Evolutionary conservation across 192 early-diverging fungal species (phyloP).

Genomic region (Fimicolochytrium jonesii): DNA sequence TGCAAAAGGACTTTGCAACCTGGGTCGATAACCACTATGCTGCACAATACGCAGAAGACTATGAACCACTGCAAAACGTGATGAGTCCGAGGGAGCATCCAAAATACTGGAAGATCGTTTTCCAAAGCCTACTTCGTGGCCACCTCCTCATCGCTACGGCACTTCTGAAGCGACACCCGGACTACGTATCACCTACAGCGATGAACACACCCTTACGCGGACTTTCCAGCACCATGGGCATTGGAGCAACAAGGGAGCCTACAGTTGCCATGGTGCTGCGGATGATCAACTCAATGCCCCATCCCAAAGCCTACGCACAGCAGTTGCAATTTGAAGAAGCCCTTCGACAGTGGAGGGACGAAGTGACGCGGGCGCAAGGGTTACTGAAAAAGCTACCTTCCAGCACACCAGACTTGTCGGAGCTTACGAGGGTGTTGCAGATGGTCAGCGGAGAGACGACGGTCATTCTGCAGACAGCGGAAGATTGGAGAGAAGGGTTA

Average conservation of each 20-base stretch:
- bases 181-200: too few relatives aligned
- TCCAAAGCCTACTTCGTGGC: conserved; percentile 14
- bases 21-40: conserved; percentile 4
- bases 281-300: conserved; percentile 3
- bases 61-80: not conserved
- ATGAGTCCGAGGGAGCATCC: conserved; percentile 4
- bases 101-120: conserved; percentile 11
- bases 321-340: conserved; percentile 11
- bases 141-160: conserved; percentile 6
- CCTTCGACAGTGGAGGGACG: conserved; percentile 16
- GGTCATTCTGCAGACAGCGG: conserved; percentile 8
- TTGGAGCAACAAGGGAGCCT: too few relatives aligned
- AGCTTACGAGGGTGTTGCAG: conserved; percentile 3
- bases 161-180: conserved; percentile 11
- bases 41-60: not conserved
- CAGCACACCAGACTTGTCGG: not conserved
- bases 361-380: not conserved
- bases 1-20: conserved; percentile 3
- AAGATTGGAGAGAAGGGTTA: conserved; percentile 23
- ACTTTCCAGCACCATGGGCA: too few relatives aligned
- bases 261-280: too few relatives aligned
- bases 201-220: too few relatives aligned
- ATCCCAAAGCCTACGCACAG: not conserved
- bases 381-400: not conserved
- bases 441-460: conserved; percentile 18